A percentile compares a stretch with the other conserved stretches of the same genome.
Evolutionary conservation across 2,329 filamentous ascomycete genomes (phyloP).

Genomic region (Paramyrothecium roridum): DNA sequence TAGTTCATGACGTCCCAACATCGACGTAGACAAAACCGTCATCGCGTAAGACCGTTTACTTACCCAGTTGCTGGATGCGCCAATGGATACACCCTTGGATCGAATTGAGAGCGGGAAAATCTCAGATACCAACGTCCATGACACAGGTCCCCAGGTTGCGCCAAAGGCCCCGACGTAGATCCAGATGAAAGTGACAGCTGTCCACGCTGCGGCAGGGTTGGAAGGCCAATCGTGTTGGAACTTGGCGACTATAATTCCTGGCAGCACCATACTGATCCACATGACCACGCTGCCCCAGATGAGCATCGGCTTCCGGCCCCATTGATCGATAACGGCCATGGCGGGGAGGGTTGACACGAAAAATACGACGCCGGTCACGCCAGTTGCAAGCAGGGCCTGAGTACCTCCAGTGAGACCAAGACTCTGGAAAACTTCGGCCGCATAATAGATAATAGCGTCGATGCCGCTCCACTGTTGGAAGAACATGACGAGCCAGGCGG

Average conservation of each 20-base stretch:
- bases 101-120: constrained; percentile 42
- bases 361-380: constrained; percentile 69
- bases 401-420: constrained; percentile 61
- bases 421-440: constrained; percentile 58
- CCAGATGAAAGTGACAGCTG: constrained; percentile 30
- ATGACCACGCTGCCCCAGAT: constrained; percentile 34
- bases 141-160: constrained; percentile 42
- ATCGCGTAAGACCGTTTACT: constrained; percentile 1
- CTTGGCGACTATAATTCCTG: constrained; percentile 36
- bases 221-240: constrained; percentile 31
- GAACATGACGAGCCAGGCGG: constrained; percentile 62
- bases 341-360: constrained; percentile 38
- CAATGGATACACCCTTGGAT: constrained; percentile 40
- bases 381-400: constrained; percentile 62
- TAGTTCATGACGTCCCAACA: not conserved
- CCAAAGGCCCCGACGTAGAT: constrained; percentile 49
- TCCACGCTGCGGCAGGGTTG: constrained; percentile 34
- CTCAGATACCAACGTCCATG: constrained; percentile 45
- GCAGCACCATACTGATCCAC: constrained; percentile 32
- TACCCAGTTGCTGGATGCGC: constrained; percentile 39
- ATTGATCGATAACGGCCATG: constrained; percentile 35
- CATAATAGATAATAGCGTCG: constrained; percentile 42
- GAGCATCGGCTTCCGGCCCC: constrained; percentile 37
- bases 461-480: constrained; percentile 44
- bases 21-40: not conserved